Evolutionary conservation across 345 rosid genomes (phyloP).

Genomic region (Turritis glabra): DNA sequence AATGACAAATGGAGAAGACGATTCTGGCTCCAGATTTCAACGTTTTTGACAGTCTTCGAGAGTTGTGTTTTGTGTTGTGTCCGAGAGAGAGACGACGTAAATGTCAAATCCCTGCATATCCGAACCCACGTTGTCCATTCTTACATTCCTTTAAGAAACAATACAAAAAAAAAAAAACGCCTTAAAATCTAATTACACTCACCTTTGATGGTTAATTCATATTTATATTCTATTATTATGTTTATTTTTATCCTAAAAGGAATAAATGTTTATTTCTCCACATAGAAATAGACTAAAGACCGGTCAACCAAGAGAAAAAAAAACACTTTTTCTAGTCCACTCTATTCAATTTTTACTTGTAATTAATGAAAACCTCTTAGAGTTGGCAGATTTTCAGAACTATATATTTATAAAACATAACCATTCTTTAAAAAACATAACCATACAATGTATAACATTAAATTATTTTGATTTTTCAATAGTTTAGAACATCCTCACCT

Average conservation of each 20-base stretch:
- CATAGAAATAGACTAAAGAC: conserved; percentile 5
- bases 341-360: background rate
- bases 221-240: background rate
- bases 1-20: conserved; percentile 93
- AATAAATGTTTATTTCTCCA: background rate
- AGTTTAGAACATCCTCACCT: background rate
- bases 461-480: background rate
- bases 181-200: background rate
- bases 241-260: background rate
- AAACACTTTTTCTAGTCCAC: conserved; percentile 1
- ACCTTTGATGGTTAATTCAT: conserved; percentile 16
- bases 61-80: conserved; percentile 52
- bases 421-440: too few species aligned
- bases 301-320: conserved; percentile 5
- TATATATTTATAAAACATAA: too few species aligned
- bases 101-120: conserved; percentile 71
- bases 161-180: too few species aligned
- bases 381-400: background rate
- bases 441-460: background rate
- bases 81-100: conserved; percentile 34
- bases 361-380: background rate
- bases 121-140: conserved; percentile 56
- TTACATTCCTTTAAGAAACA: conserved; percentile 27
- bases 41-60: conserved; percentile 58
- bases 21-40: conserved; percentile 79